Conservation (phyloP, 2,329 filamentous ascomycete species). For the Helotiales sp. region DNA sequence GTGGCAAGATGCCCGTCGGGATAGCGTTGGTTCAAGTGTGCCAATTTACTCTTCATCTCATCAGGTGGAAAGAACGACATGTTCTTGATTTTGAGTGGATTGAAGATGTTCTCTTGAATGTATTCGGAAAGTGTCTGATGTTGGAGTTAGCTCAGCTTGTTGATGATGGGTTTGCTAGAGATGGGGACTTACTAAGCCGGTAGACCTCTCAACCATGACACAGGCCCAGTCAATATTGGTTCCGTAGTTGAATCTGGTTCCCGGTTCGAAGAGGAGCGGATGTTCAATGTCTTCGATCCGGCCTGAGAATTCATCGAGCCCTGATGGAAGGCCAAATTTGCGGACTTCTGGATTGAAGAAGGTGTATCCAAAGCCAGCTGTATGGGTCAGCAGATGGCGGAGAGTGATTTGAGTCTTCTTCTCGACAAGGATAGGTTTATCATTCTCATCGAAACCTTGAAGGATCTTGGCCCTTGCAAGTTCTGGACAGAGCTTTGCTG, state of each 20-base stretch:
- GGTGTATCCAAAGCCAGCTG: conserved; percentile 56
- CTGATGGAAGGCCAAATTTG: conserved; percentile 47
- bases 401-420: conserved; percentile 54
- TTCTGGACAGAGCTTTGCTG: conserved; percentile 51
- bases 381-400: conserved; percentile 56
- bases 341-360: conserved; percentile 53
- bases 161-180: too few species aligned
- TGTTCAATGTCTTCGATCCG: conserved; percentile 20
- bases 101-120: conserved; percentile 47
- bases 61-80: conserved; percentile 34
- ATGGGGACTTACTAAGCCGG: too few species aligned
- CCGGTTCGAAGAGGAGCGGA: conserved; percentile 60
- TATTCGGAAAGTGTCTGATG: conserved; percentile 55
- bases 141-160: too few species aligned
- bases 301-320: conserved; percentile 28
- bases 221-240: conserved; percentile 56
- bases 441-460: conserved; percentile 41
- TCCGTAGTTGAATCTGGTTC: conserved; percentile 63
- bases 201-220: conserved; percentile 46
- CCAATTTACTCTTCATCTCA: conserved; percentile 55
- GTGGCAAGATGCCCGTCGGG: conserved; percentile 42
- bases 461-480: conserved; percentile 49
- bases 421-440: conserved; percentile 32
- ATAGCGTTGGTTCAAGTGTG: conserved; percentile 51
- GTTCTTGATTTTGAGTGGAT: conserved; percentile 40